A percentile compares a stretch with the other conserved stretches of the same genome.
phyloP scores from a whole-genome alignment of 2,329 filamentous ascomycete genomes.

The Metarhizium rileyi region DNA sequence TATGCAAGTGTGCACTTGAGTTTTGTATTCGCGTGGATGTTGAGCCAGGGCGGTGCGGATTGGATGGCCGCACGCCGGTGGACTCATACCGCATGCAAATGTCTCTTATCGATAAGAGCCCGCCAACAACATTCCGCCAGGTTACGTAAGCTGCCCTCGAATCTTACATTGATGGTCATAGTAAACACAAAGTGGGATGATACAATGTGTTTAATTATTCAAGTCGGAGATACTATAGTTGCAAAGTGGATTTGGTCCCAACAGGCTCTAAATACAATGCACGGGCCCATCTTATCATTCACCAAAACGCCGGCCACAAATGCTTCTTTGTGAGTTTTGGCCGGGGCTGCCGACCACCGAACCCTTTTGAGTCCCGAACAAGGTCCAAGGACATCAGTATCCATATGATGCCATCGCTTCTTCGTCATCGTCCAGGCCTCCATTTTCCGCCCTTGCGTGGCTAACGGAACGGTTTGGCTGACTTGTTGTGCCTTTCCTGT shows the following conservation, averaged over 20 bases:
- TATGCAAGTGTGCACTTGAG: background rate
- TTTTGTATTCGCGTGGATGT: background rate
- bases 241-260: background rate
- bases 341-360: background rate
- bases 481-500: constrained; percentile 19
- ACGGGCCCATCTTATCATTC: background rate
- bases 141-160: background rate
- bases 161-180: background rate
- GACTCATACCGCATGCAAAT: constrained; percentile 13
- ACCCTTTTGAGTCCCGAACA: background rate
- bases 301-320: background rate
- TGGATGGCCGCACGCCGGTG: background rate
- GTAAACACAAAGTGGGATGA: background rate
- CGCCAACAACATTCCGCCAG: too few species aligned
- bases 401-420: constrained; percentile 38
- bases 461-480: background rate
- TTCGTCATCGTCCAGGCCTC: constrained; percentile 39
- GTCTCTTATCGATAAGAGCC: constrained; percentile 22
- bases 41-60: background rate
- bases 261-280: background rate
- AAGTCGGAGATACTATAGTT: background rate
- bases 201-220: background rate
- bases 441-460: constrained; percentile 12
- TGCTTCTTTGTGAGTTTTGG: background rate
- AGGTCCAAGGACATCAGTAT: constrained; percentile 15